phyloP scores from a whole-genome alignment of 345 rosid genomes.

The Aegle marmelos region DNA sequence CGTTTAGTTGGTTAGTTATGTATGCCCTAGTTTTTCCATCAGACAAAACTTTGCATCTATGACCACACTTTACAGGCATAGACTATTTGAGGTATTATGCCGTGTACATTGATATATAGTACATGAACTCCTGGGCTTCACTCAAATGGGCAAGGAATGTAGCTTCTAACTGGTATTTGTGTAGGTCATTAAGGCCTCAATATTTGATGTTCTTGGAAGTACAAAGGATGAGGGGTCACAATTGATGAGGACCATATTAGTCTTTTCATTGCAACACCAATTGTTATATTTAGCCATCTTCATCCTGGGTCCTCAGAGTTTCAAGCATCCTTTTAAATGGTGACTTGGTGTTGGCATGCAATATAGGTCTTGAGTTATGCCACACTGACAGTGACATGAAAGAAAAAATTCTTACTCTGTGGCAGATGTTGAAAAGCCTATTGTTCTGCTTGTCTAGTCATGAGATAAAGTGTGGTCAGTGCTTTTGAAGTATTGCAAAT shows the following conservation, averaged over 20 bases:
- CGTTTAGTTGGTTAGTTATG: constrained; percentile 1
- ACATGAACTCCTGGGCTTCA: background rate
- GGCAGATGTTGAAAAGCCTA: background rate
- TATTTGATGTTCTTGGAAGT: background rate
- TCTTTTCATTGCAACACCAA: background rate
- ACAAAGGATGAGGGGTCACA: background rate
- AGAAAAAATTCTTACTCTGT: background rate
- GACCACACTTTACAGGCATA: background rate
- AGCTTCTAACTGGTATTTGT: background rate
- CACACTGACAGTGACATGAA: background rate
- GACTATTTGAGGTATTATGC: constrained; percentile 1
- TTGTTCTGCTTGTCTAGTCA: background rate
- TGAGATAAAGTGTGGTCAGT: background rate
- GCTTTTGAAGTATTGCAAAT: background rate
- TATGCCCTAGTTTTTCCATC: background rate
- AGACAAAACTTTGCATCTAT: background rate
- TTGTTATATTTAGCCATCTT: background rate
- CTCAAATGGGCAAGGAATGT: background rate
- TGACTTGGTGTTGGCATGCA: background rate
- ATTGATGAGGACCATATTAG: background rate
- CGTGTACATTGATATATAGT: background rate
- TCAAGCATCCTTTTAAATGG: background rate
- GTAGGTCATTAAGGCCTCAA: background rate
- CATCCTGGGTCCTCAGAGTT: background rate
- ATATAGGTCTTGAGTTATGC: background rate